A percentile compares a stretch with the other conserved stretches of the same genome.
Evolutionary conservation across 164 flowering plant species (phyloP).

Genomic region (Piper longum): DNA sequence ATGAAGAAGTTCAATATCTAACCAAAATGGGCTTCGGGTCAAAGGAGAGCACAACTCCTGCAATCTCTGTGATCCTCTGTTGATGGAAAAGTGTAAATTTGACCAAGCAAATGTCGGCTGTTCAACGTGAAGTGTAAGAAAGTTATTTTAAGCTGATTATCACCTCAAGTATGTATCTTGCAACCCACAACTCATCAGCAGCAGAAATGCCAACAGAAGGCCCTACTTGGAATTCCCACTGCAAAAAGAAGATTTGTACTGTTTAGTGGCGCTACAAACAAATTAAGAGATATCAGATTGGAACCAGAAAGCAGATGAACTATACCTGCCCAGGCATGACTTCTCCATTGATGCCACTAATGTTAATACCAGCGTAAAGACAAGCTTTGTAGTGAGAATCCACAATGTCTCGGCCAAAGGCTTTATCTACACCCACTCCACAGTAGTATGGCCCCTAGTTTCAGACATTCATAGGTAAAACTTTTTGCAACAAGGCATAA

Average conservation of each 20-base stretch:
- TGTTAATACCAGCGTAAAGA: conserved; percentile 27
- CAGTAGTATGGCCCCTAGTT: conserved; percentile 29
- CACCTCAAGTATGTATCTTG: conserved; percentile 24
- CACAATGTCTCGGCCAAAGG: conserved; percentile 26
- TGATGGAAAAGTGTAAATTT: neutral
- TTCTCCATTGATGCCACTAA: conserved; percentile 29
- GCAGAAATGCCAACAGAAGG: conserved; percentile 24
- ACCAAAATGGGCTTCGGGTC: conserved; percentile 31
- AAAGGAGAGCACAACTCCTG: conserved; percentile 26
- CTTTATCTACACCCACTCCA: conserved; percentile 24
- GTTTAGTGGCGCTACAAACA: neutral
- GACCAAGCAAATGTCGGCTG: neutral
- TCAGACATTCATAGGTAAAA: conserved; percentile 1
- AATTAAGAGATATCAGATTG: neutral
- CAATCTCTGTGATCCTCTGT: conserved; percentile 32
- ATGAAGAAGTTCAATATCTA: neutral
- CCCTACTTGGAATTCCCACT: conserved; percentile 31
- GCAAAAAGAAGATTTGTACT: neutral
- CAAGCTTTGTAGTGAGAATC: conserved; percentile 34
- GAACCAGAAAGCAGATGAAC: neutral
- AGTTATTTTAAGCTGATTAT: neutral
- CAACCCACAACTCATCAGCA: conserved; percentile 26
- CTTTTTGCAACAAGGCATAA: neutral
- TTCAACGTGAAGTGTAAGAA: neutral
- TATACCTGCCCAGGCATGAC: conserved; percentile 27